These are phyloP conservation scores for Pythium aristosporum DNA, from an alignment of 352 stramenopile genomes.

Conservation along the genomic window DNA sequence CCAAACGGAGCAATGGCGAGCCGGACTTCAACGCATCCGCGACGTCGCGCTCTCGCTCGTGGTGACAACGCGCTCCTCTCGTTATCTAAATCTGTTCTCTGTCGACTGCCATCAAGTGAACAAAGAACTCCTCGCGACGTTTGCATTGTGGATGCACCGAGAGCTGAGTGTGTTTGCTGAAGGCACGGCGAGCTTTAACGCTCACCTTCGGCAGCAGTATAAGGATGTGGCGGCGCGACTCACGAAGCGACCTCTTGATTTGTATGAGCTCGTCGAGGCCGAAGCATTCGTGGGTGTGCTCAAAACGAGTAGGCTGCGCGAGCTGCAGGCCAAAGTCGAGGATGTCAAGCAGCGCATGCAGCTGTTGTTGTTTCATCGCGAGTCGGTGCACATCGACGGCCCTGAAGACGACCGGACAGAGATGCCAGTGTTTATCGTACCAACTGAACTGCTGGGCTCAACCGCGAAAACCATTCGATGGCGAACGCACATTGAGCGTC, in stretches of 20 bases:
- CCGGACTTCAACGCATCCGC: slow-evolving; percentile 33
- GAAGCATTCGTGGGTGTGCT: slow-evolving; percentile 57
- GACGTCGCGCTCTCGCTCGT: slow-evolving; percentile 26
- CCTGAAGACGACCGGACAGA: background rate
- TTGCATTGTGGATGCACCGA: slow-evolving; percentile 39
- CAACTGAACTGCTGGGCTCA: slow-evolving; percentile 46
- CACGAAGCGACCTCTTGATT: slow-evolving; percentile 59
- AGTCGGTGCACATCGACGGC: slow-evolving; percentile 35
- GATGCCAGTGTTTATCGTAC: slow-evolving; percentile 9
- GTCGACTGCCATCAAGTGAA: slow-evolving; percentile 60
- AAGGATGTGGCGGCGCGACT: slow-evolving; percentile 68
- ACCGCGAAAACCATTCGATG: slow-evolving; percentile 72
- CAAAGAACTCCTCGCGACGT: slow-evolving; percentile 32
- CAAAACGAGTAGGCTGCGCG: slow-evolving; percentile 39
- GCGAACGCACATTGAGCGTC: slow-evolving; percentile 52
- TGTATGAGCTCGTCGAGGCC: slow-evolving; percentile 71
- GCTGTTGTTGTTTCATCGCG: slow-evolving; percentile 66
- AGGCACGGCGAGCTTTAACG: slow-evolving; percentile 43
- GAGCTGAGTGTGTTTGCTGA: slow-evolving; percentile 56
- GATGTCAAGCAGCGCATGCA: slow-evolving; percentile 57
- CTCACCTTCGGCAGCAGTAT: slow-evolving; percentile 63
- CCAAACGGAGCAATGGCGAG: slow-evolving; percentile 32
- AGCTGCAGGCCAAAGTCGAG: slow-evolving; percentile 47
- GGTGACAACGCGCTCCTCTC: slow-evolving; percentile 23
- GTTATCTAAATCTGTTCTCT: slow-evolving; percentile 46